A percentile compares a stretch with the other conserved stretches of the same genome.
Conservation (phyloP, 2,329 filamentous ascomycete species). For the Biscogniauxia marginata region DNA sequence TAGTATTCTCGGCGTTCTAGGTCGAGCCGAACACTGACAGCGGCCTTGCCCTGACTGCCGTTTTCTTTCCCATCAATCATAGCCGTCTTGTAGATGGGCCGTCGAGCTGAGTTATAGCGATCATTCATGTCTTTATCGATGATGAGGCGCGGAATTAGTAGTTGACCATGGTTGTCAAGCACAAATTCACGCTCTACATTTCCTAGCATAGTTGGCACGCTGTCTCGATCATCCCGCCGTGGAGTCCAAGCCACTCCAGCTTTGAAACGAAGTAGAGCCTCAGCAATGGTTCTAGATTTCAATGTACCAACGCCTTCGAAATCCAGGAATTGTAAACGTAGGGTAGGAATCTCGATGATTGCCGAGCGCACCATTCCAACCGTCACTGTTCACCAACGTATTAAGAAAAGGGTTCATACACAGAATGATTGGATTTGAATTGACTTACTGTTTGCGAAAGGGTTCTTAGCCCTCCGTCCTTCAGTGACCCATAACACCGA, state of each 20-base stretch:
- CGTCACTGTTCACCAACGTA: too few species aligned
- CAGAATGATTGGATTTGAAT: too few species aligned
- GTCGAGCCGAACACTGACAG: neutral
- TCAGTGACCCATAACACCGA: slow-evolving; percentile 28
- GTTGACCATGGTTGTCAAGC: neutral
- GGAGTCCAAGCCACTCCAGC: too few species aligned
- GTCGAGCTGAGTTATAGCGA: slow-evolving; percentile 1
- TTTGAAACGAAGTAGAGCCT: slow-evolving; percentile 10
- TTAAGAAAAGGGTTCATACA: too few species aligned
- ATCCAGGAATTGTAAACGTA: slow-evolving; percentile 24
- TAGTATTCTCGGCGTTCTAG: too few species aligned
- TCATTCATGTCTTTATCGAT: neutral
- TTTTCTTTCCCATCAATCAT: neutral
- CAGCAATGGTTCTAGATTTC: slow-evolving; percentile 14
- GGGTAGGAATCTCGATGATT: slow-evolving; percentile 12
- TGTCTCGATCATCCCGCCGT: too few species aligned
- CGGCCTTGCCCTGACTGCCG: neutral
- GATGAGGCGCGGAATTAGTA: neutral
- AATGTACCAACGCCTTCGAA: slow-evolving; percentile 14
- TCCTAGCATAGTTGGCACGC: too few species aligned
- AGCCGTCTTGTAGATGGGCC: neutral
- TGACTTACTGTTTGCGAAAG: slow-evolving; percentile 24
- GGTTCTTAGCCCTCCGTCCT: slow-evolving; percentile 14
- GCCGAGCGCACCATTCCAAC: slow-evolving; percentile 23
- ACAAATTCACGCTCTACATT: slow-evolving; percentile 2